Evolutionary conservation across 2,329 filamentous ascomycete species (phyloP).

Genomic region (Colletotrichum magnum): DNA sequence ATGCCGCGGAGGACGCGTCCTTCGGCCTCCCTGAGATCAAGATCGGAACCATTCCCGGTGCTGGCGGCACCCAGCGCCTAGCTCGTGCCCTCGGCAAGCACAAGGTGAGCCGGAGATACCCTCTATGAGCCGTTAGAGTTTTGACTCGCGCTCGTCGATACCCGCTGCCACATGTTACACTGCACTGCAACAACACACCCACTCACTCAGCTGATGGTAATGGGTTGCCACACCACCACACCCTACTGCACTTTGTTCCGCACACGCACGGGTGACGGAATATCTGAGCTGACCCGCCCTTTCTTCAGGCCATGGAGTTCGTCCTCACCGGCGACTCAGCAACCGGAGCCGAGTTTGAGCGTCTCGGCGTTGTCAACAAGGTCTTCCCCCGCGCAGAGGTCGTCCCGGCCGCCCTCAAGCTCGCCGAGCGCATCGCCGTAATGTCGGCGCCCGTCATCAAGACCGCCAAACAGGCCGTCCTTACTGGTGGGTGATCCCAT

Average conservation of each 20-base stretch:
- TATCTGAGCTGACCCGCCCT: conserved; percentile 15
- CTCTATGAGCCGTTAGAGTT: conserved; percentile 33
- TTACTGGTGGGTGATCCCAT: conserved; percentile 51
- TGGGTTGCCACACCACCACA: neutral
- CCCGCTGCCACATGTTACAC: neutral
- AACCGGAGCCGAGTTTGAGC: conserved; percentile 54
- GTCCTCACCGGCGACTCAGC: conserved; percentile 58
- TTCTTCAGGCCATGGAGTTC: conserved; percentile 58
- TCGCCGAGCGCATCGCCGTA: conserved; percentile 56
- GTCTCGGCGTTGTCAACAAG: conserved; percentile 56
- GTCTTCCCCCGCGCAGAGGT: conserved; percentile 52
- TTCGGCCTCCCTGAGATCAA: conserved; percentile 57
- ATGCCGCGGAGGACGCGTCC: conserved; percentile 51
- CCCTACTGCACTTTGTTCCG: no score
- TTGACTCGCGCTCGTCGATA: conserved; percentile 45
- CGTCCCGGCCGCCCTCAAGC: conserved; percentile 52
- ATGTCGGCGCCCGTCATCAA: conserved; percentile 56
- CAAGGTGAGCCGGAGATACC: conserved; percentile 46
- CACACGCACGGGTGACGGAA: neutral
- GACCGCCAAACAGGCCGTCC: conserved; percentile 60
- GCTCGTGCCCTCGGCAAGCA: conserved; percentile 58
- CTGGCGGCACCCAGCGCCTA: conserved; percentile 57
- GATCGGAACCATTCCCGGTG: conserved; percentile 57
- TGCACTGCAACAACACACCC: neutral
- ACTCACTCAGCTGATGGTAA: neutral